Percentiles rank a stretch among this genome's conserved stretches.
phyloP scores from a whole-genome alignment of 768 basidiomycete species.

The Amyloporia xantha region DNA sequence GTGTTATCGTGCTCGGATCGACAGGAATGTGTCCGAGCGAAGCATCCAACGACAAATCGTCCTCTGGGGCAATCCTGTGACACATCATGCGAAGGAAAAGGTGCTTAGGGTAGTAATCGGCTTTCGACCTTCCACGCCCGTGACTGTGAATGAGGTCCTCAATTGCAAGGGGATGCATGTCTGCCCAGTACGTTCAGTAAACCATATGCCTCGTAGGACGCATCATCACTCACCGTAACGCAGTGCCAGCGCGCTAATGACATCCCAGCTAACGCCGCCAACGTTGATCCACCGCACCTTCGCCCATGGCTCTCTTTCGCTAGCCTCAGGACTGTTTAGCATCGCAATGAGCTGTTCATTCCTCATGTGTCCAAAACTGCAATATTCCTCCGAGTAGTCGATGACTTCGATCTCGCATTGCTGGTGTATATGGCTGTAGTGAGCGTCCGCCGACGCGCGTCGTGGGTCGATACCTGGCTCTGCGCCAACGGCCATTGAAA shows the following conservation, averaged over 20 bases:
- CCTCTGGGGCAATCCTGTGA: conserved; percentile 38
- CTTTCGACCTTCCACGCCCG: conserved; percentile 47
- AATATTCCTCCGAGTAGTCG: conserved; percentile 52
- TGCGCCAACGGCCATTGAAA: conserved; percentile 41
- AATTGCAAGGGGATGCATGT: conserved; percentile 60
- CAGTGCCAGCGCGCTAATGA: conserved; percentile 54
- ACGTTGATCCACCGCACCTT: conserved; percentile 73
- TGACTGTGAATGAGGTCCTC: conserved; percentile 58
- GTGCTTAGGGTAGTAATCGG: conserved; percentile 60
- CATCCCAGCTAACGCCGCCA: conserved; percentile 59
- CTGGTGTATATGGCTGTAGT: conserved; percentile 47
- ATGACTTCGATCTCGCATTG: conserved; percentile 55
- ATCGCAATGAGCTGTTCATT: conserved; percentile 50
- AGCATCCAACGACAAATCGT: conserved; percentile 4
- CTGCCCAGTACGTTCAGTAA: conserved; percentile 24
- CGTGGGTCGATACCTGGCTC: conserved; percentile 68
- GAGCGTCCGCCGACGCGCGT: conserved; percentile 41
- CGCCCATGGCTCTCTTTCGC: conserved; percentile 45
- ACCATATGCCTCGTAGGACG: not conserved
- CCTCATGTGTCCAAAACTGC: conserved; percentile 41
- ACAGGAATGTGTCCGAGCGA: not conserved
- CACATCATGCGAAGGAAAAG: conserved; percentile 64
- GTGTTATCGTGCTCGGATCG: conserved; percentile 8
- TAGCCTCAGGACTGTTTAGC: conserved; percentile 34
- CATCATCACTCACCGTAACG: conserved; percentile 41